These are phyloP conservation scores for Stygiomarasmius scandens DNA, from an alignment of 1,284 basidiomycete genomes.

Conservation along the genomic window DNA sequence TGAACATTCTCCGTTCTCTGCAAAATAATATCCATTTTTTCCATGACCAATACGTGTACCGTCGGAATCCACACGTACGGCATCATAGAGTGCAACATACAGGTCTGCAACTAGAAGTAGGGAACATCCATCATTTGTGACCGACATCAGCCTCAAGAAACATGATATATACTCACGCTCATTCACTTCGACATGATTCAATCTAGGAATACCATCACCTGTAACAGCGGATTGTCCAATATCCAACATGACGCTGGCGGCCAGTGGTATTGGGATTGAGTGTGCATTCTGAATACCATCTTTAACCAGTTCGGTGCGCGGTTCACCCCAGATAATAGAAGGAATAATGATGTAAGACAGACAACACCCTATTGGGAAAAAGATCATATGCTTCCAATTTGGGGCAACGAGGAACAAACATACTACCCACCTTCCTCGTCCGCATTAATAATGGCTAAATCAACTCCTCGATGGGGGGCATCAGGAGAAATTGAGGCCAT, in stretches of 20 bases:
- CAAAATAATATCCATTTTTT: slow-evolving; percentile 34
- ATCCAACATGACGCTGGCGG: slow-evolving; percentile 27
- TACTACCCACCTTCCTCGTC: slow-evolving; percentile 49
- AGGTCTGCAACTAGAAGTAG: slow-evolving; percentile 39
- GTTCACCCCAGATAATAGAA: no score
- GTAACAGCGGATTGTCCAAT: slow-evolving; percentile 15
- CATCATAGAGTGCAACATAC: slow-evolving; percentile 41
- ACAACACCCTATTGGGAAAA: no score
- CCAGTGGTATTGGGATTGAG: slow-evolving; percentile 33
- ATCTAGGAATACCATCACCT: slow-evolving; percentile 26
- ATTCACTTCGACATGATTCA: slow-evolving; percentile 36
- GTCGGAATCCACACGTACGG: not conserved
- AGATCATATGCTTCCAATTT: no score
- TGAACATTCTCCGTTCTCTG: slow-evolving; percentile 33
- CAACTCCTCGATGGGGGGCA: slow-evolving; percentile 45
- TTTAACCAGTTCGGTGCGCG: no score
- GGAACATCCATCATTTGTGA: not conserved
- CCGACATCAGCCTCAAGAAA: slow-evolving; percentile 1
- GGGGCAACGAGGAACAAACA: no score
- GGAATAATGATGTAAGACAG: no score
- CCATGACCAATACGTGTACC: slow-evolving; percentile 21
- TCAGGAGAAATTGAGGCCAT: slow-evolving; percentile 40
- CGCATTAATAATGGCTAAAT: slow-evolving; percentile 40
- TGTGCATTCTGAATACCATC: slow-evolving; percentile 30
- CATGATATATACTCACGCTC: slow-evolving; percentile 22